Base-by-base conservation (phyloP, 208 protist genomes). In the Paratrypanosoma confusum region DNA sequence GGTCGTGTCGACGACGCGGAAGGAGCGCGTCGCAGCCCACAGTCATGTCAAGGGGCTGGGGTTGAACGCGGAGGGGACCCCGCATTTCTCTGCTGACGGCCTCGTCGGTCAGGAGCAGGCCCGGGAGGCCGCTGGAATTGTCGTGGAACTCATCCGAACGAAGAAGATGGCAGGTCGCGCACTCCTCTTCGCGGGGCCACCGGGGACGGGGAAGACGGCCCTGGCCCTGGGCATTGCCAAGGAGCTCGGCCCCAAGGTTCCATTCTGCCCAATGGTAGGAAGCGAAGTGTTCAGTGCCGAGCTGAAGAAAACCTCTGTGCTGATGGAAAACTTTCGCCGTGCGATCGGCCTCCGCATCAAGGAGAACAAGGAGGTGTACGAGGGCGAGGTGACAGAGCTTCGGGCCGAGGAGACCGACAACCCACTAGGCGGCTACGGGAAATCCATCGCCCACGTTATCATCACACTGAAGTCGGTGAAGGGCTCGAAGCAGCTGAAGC, bases 121-220 rank as follows among this genome's bases (percentile, higher is more conserved):
- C 2, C 89, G 98, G 38, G 97, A 99, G 77, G 97, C 97, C 5
- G 86, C 95, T 8, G 96, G 97, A 22, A 85, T 99, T 27, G 84
- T 97, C 21, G 97, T 98, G 24, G 96, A 99, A 31, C 72, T 99
- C 26, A 99, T 99, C 52, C 84, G 93, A 17, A 71, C 81, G 1
- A 99, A 99, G 69, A 99, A 99, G 62, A 99, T 99, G 96, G 98
- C 99, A 2, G 99, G 99, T 14, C 85, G 97, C 14, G 98, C 97
- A 0, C 65, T 99, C 31, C 73, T 99, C n/a, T 95, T 99, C 42
- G 98, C 97, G 3, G 98, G 98, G 11, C 88, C 97, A 1, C 96
- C 97, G 17, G 97, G 98, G 17, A 99, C 98, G 7, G 97, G 97
- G 13, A 98, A 97, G 71, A 95, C 83, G 14, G 97, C 97, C 13